Base-by-base conservation (phyloP, 129 eudicot species). In the Sambucus nigra region DNA sequence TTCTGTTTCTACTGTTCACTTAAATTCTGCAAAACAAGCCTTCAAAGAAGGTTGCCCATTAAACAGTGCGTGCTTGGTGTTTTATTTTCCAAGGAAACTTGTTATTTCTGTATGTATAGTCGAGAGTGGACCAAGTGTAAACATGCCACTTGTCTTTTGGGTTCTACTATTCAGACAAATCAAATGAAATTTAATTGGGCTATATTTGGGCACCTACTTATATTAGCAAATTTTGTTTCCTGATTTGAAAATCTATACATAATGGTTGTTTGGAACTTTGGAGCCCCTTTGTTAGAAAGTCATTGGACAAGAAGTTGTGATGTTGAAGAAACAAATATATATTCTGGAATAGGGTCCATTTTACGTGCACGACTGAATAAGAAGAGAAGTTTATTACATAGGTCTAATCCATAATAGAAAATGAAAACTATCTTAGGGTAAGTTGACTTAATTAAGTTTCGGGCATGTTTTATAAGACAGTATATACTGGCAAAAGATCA, bases 291-390 rank as follows among this genome's bases (percentile, higher is more conserved):
- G 47, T 14, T 40, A 11, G n/a, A 42, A 42, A 12, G 47, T 42
- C 47, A 3, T 42, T 42, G 14, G 18, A 42, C 47, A 42, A 15
- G 19, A 42, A 35, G 42, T 2, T 1, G 9, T 35, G 42, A 15
- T 42, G 48, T 42, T 42, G 48, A 42, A 35, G 19, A 42, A 16
- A 42, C 18, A 42, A 42, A 42, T 42, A n/a, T 42, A 2, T 13
- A 5, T 42, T 42, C 5, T 13, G 20, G 20, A 2, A 42, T 42
- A 14, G 18, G 48, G 48, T 16, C 48, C 48, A 42, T 9, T 42
- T 42, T 9, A 42, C 48, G 48, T 42, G 20, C 48, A 42, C 48
- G 48, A 20, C 48, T 42, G 48, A 42, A 42, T 20, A 42, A 42
- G 48, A 42, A 42, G 48, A 2, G 16, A 16, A 31, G 38, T 31